Base-by-base conservation (phyloP, 1,284 basidiomycete genomes). In the Tranzscheliella williamsii region DNA sequence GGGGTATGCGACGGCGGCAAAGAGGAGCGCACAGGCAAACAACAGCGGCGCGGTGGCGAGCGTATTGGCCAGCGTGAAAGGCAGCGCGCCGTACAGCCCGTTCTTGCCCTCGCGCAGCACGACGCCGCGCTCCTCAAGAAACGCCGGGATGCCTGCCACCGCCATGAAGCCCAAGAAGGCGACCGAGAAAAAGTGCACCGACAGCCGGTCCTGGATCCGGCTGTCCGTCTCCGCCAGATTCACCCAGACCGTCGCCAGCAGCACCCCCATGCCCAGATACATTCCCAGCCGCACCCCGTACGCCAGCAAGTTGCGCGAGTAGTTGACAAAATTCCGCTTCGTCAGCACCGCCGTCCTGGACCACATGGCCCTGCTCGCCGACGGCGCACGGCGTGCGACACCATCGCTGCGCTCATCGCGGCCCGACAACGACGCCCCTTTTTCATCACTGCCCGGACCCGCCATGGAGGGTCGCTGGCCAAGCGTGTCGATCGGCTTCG, bases 241-340 rank as follows among this genome's bases (percentile, higher is more conserved):
- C 26, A 85, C 81, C 85, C 85, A 86, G 38, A 85, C 83, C 0
- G 83, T 83, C 0, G 83, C 85, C 30, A 85, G 78, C 22, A 49
- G 50, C 4, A 52, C 26, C 6, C 36, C 69, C 64, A 73, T 68
- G 0, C 61, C 66, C 76, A 81, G 75, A 54, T 85, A 86, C 84
- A 86, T 86, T 21, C 79, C 84, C 1, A 81, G 62, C 24, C 85
- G 79, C 4, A 86, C 81, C n/a, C 85, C 84, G 69, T 85, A 86
- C 2, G 84, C 85, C 24, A 86, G 78, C 2, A 85, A 63, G 67
- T 86, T 85, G 16, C 74, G 67, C 18, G 48, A 34, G 41, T 69
- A 71, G 50, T 71, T 71, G 36, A 71, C 24, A 17, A 48, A 43
- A 40, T 67, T 69, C 13, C 67, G 42, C 3, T 46, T 24, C 4